phyloP scores from a whole-genome alignment of 805 yeast species.

The Zygosaccharomyces siamensis region DNA sequence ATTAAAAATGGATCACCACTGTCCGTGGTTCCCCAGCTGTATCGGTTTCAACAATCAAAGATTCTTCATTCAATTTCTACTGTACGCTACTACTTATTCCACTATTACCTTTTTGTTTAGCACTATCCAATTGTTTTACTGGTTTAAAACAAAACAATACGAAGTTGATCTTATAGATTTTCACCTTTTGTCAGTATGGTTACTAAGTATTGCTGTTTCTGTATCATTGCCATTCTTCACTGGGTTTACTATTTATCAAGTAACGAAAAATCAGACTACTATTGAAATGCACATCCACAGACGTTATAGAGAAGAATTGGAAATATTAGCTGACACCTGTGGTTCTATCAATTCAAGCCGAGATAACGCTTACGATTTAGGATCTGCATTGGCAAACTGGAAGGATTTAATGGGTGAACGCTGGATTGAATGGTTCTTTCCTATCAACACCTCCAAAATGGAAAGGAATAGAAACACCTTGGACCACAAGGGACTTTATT shows the following conservation, averaged over 20 bases:
- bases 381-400: conserved; percentile 56
- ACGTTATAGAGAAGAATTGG: conserved; percentile 42
- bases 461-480: conserved; percentile 28
- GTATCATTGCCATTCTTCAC: conserved; percentile 56
- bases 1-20: conserved; percentile 88
- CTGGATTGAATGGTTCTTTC: conserved; percentile 68
- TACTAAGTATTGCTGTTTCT: conserved; percentile 49
- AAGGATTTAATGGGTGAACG: conserved; percentile 63
- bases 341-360: conserved; percentile 41
- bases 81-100: conserved; percentile 49
- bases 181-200: conserved; percentile 54
- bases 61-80: conserved; percentile 67
- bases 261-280: conserved; percentile 68
- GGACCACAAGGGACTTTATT: conserved; percentile 48
- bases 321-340: conserved; percentile 30
- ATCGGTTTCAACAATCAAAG: conserved; percentile 80
- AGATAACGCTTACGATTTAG: conserved; percentile 77
- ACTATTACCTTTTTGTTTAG: conserved; percentile 40
- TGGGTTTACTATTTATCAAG: conserved; percentile 53
- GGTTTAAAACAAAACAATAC: conserved; percentile 43
- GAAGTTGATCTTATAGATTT: conserved; percentile 45
- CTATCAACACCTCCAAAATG: conserved; percentile 36
- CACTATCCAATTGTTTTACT: conserved; percentile 41
- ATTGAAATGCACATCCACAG: conserved; percentile 64
- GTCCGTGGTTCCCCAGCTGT: conserved; percentile 91